phyloP scores from a whole-genome alignment of 257 asterid species.

The Datura wrightii region DNA sequence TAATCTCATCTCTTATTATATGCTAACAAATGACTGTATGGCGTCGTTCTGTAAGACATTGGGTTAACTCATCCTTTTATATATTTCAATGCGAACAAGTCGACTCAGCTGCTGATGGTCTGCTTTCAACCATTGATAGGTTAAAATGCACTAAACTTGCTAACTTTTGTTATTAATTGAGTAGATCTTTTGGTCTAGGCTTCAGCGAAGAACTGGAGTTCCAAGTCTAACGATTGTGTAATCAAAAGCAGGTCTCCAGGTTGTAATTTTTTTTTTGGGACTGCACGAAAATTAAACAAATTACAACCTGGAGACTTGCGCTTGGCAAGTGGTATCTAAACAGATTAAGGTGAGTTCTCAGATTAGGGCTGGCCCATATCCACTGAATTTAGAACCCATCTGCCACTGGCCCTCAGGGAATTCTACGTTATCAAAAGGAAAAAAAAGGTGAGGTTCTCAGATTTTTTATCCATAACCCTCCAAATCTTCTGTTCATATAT shows the following conservation, averaged over 20 bases:
- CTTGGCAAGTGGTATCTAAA: background rate
- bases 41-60: background rate
- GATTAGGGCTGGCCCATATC: background rate
- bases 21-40: background rate
- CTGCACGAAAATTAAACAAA: no score
- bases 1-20: background rate
- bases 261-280: background rate
- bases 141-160: background rate
- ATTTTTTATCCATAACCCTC: background rate
- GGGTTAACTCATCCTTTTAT: background rate
- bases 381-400: background rate
- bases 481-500: background rate
- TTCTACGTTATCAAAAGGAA: background rate
- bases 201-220: slow-evolving; percentile 8
- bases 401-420: background rate
- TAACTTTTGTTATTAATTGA: background rate
- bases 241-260: slow-evolving; percentile 3
- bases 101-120: background rate
- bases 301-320: no score
- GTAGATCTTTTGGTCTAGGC: background rate
- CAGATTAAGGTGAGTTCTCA: slow-evolving; percentile 8
- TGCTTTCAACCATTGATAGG: background rate
- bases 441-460: background rate
- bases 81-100: background rate
- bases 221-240: background rate